Evolutionary conservation across 805 yeast genomes (phyloP).

Genomic region (Suhomyces sp.): DNA sequence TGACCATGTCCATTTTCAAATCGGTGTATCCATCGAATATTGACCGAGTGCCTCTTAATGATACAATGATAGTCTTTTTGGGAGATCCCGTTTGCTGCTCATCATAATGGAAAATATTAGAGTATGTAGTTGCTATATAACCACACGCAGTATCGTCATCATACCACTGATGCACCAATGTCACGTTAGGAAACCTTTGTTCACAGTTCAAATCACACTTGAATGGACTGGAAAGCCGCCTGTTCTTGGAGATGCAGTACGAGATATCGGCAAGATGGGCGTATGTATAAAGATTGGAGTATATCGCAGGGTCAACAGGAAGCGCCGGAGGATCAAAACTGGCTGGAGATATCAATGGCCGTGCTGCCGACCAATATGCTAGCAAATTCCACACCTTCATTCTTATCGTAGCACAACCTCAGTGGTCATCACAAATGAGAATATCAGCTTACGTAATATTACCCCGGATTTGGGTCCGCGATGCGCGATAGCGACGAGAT

Average conservation of each 20-base stretch:
- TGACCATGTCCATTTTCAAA: constrained; percentile 33
- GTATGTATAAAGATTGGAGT: constrained; percentile 30
- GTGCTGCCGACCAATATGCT: not conserved
- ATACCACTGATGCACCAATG: constrained; percentile 41
- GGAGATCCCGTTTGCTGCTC: constrained; percentile 6
- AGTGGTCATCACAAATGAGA: not conserved
- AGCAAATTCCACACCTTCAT: not conserved
- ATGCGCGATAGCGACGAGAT: not conserved
- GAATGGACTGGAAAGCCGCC: constrained; percentile 35
- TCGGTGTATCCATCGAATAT: constrained; percentile 39
- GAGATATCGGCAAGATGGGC: constrained; percentile 44
- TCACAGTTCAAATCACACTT: constrained; percentile 37
- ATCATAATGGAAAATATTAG: constrained; percentile 22
- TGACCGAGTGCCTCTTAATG: constrained; percentile 45
- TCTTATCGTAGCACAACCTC: not conserved
- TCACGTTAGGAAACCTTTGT: constrained; percentile 31
- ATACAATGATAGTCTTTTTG: constrained; percentile 27
- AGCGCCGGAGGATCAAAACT: not conserved
- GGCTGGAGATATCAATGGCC: not conserved
- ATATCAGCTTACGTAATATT: not conserved
- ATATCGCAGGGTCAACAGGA: constrained; percentile 10
- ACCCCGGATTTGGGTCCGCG: not conserved
- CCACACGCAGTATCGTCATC: constrained; percentile 38
- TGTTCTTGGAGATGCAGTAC: constrained; percentile 35
- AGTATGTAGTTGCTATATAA: constrained; percentile 32